Evolutionary conservation across 176 grass and related monocot species (phyloP).

Genomic region (Pharus latifolius): DNA sequence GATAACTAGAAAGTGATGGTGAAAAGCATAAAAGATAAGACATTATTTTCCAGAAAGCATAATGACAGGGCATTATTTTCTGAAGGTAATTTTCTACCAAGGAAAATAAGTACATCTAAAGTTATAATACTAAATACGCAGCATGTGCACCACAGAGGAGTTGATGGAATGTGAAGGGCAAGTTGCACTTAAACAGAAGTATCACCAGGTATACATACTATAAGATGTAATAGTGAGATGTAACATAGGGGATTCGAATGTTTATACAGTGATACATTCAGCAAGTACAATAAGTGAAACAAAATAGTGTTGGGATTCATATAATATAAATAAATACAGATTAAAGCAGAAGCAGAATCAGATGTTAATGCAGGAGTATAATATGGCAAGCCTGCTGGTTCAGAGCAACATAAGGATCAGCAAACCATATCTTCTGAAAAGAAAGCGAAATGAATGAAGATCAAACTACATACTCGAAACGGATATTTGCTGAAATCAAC

Average conservation of each 20-base stretch:
- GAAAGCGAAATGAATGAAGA: conserved; percentile 4
- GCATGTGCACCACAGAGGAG: background rate
- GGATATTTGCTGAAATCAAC: conserved; percentile 95
- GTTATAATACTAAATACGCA: background rate
- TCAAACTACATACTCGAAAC: conserved; percentile 59
- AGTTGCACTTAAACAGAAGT: background rate
- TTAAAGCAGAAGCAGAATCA: conserved; percentile 16
- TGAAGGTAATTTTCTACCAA: background rate
- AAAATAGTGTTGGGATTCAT: conserved; percentile 2
- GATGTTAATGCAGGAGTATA: background rate
- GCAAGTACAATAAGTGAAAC: background rate
- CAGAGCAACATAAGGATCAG: conserved; percentile 1
- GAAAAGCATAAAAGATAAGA: background rate
- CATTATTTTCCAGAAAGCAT: conserved; percentile 18
- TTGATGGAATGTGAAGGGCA: background rate
- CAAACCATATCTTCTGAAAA: conserved; percentile 7
- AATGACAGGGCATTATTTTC: conserved; percentile 17
- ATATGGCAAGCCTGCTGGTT: background rate
- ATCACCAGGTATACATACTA: background rate
- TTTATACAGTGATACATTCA: background rate
- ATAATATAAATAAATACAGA: conserved; percentile 7
- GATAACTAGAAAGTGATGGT: background rate
- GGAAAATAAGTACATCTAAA: background rate
- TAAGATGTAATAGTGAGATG: background rate
- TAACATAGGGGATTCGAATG: too few species aligned